Evolutionary conservation across 371 early-diverging fungal species (phyloP).

Genomic region (Syncephalastrum monosporum): DNA sequence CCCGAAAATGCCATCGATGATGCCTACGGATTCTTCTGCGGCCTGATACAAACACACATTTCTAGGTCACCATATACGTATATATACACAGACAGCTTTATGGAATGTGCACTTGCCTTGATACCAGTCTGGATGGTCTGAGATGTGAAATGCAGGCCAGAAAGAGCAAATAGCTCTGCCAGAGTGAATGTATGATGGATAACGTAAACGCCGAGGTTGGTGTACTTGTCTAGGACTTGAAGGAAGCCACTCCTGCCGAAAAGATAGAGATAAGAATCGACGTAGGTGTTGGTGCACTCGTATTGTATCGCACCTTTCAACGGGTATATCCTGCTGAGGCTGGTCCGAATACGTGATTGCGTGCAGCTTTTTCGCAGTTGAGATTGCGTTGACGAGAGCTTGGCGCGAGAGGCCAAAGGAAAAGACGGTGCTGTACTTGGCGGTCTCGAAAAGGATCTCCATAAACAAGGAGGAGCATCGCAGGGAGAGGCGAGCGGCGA

Average conservation of each 20-base stretch:
- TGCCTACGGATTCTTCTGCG: conserved; percentile 85
- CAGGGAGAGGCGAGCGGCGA: conserved; percentile 44
- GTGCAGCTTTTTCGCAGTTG: conserved; percentile 56
- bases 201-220: conserved; percentile 66
- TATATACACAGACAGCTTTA: neutral
- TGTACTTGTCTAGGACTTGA: conserved; percentile 67
- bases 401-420: conserved; percentile 59
- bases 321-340: too few relatives aligned
- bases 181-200: conserved; percentile 74
- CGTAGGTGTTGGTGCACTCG: too few relatives aligned
- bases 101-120: conserved; percentile 39
- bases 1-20: conserved; percentile 92
- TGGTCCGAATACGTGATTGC: conserved; percentile 24
- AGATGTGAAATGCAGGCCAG: conserved; percentile 77
- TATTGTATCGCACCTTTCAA: too few relatives aligned
- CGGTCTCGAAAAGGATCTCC: conserved; percentile 59
- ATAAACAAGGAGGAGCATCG: conserved; percentile 39
- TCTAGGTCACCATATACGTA: neutral
- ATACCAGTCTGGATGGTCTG: conserved; percentile 71
- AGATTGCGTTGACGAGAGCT: conserved; percentile 55
- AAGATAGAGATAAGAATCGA: too few relatives aligned
- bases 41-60: conserved; percentile 33
- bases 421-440: conserved; percentile 59
- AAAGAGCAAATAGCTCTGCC: conserved; percentile 76
- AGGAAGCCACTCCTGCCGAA: conserved; percentile 45